phyloP scores from a whole-genome alignment of 495 filamentous ascomycete genomes.

The Immersiella caudata region DNA sequence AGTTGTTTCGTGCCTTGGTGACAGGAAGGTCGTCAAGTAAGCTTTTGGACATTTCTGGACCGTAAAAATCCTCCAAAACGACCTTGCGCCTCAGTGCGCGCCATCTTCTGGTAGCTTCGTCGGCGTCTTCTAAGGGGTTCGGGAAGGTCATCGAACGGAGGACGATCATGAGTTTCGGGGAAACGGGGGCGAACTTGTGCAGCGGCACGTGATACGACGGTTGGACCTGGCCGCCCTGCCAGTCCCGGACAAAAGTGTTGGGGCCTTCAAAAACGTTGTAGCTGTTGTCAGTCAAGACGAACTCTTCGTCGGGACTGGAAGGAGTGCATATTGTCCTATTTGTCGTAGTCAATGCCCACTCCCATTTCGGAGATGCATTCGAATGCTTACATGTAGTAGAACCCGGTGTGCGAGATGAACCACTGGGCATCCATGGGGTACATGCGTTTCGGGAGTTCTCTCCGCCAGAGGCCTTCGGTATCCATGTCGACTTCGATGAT shows the following conservation, averaged over 20 bases:
- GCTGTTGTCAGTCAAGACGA: constrained; percentile 52
- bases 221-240: constrained; percentile 29
- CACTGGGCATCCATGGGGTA: constrained; percentile 48
- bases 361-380: no score
- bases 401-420: constrained; percentile 44
- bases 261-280: constrained; percentile 55
- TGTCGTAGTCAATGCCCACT: no score
- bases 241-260: constrained; percentile 22
- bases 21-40: constrained; percentile 45
- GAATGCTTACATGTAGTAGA: constrained; percentile 41
- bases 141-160: constrained; percentile 40
- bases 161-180: constrained; percentile 54
- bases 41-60: neutral
- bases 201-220: constrained; percentile 19
- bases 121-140: constrained; percentile 29
- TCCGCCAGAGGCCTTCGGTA: constrained; percentile 38
- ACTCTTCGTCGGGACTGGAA: constrained; percentile 42
- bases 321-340: constrained; percentile 47
- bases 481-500: constrained; percentile 55
- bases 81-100: constrained; percentile 17
- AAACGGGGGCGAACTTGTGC: constrained; percentile 54
- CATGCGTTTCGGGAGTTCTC: constrained; percentile 37
- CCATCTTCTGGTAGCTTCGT: constrained; percentile 12
- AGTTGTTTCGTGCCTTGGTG: constrained; percentile 42
- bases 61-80: constrained; percentile 19